A percentile compares a stretch with the other conserved stretches of the same genome.
Evolutionary conservation across 2,329 filamentous ascomycete genomes (phyloP).

Genomic region (Scytalidium sp.): DNA sequence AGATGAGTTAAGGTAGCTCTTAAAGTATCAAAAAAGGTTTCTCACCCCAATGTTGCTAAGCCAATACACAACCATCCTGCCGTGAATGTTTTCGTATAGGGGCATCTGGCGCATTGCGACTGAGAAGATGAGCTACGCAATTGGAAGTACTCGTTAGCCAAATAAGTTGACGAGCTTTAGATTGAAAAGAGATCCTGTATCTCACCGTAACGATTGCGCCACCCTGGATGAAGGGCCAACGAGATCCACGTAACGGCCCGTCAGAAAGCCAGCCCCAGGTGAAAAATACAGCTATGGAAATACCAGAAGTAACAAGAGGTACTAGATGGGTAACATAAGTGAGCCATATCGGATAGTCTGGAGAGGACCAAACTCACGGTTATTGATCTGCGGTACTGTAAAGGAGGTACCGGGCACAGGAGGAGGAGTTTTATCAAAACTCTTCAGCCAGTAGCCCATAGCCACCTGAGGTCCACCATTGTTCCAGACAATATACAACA

Average conservation of each 20-base stretch:
- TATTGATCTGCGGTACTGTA: constrained; percentile 32
- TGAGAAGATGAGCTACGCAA: constrained; percentile 26
- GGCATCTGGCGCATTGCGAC: constrained; percentile 33
- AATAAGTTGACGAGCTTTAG: background rate
- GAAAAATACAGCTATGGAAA: constrained; percentile 33
- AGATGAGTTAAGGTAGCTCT: background rate
- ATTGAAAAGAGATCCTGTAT: background rate
- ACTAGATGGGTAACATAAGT: constrained; percentile 9
- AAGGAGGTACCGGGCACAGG: constrained; percentile 33
- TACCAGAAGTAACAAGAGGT: constrained; percentile 28
- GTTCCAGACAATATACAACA: constrained; percentile 36
- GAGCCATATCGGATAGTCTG: background rate
- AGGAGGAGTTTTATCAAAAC: constrained; percentile 31
- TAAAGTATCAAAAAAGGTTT: background rate
- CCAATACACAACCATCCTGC: constrained; percentile 36
- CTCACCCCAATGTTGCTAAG: constrained; percentile 32
- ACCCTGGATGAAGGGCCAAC: constrained; percentile 36
- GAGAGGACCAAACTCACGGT: constrained; percentile 21
- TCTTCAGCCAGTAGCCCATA: constrained; percentile 41
- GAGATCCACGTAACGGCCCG: constrained; percentile 27
- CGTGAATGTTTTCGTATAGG: constrained; percentile 31
- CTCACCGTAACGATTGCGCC: constrained; percentile 33
- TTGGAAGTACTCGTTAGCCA: background rate
- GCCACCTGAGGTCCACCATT: constrained; percentile 31
- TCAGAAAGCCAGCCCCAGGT: constrained; percentile 36